These are phyloP conservation scores for Lachnum nothofagi DNA, from an alignment of 2,329 filamentous ascomycete species.

Conservation along the genomic window DNA sequence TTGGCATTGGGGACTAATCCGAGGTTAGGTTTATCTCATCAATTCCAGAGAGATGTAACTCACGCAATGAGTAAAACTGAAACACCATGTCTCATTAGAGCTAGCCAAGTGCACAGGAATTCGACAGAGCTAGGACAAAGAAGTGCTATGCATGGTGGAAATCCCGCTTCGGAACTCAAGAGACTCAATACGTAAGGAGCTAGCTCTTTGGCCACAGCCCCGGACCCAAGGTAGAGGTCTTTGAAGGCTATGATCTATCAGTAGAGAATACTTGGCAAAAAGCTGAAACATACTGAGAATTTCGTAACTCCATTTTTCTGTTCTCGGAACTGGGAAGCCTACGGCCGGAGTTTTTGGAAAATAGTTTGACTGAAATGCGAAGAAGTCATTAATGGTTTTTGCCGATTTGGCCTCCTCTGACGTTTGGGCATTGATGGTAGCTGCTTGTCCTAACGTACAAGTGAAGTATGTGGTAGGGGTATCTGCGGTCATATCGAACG, in stretches of 20 bases:
- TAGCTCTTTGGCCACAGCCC: neutral
- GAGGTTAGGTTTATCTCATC: neutral
- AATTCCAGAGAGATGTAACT: conserved; percentile 11
- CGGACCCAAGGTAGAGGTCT: neutral
- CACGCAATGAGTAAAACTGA: conserved; percentile 53
- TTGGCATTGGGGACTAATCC: conserved; percentile 41
- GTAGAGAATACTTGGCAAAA: neutral
- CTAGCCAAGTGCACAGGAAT: conserved; percentile 57
- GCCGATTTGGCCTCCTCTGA: too few relatives aligned
- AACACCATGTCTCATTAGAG: conserved; percentile 50
- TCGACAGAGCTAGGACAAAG: conserved; percentile 52
- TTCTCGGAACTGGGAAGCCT: conserved; percentile 41
- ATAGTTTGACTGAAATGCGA: conserved; percentile 42
- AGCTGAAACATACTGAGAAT: conserved; percentile 12
- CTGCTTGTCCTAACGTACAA: conserved; percentile 54
- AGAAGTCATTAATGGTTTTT: conserved; percentile 46
- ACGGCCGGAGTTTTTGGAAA: conserved; percentile 42
- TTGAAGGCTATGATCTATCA: neutral
- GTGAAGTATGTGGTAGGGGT: conserved; percentile 44
- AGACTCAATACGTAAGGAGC: neutral
- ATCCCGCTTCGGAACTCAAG: too few relatives aligned
- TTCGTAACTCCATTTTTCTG: conserved; percentile 5
- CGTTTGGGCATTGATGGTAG: conserved; percentile 30
- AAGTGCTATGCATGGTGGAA: conserved; percentile 41
- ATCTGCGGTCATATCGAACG: neutral